These are phyloP conservation scores for Olyra latifolia DNA, from an alignment of 176 grass and related monocot species.

Conservation along the genomic window DNA sequence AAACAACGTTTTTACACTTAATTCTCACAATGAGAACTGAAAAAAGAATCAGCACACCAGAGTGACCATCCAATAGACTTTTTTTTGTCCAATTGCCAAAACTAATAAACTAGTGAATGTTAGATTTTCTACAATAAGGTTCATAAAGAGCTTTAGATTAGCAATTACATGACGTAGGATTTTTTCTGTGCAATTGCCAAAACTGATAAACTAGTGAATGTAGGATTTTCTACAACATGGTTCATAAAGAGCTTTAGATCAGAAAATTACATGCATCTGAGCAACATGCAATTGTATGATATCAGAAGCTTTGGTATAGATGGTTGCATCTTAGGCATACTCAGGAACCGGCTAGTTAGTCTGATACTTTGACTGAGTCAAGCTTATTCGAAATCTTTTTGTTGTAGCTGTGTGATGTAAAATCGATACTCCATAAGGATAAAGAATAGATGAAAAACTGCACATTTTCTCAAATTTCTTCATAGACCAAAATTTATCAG, in stretches of 20 bases:
- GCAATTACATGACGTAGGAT: background rate
- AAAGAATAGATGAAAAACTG: background rate
- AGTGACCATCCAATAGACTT: background rate
- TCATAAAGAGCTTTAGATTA: background rate
- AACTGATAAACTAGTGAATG: background rate
- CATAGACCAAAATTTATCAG: constrained; percentile 1
- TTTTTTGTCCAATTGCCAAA: background rate
- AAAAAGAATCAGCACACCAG: constrained; percentile 4
- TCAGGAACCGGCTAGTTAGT: background rate
- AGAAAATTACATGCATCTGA: constrained; percentile 7
- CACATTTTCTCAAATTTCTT: background rate
- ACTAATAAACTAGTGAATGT: background rate
- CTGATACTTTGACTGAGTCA: background rate
- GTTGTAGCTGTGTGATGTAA: background rate
- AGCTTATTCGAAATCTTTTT: constrained; percentile 15
- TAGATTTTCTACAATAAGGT: background rate
- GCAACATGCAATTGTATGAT: background rate
- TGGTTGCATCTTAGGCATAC: constrained; percentile 31
- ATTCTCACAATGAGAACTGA: background rate
- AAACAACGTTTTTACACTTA: background rate
- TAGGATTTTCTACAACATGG: constrained; percentile 3
- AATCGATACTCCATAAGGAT: background rate
- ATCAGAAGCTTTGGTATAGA: background rate
- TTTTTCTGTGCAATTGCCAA: background rate
- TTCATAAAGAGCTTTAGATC: background rate